Percentiles rank a stretch among this genome's conserved stretches.
Evolutionary conservation across 2,329 filamentous ascomycete species (phyloP).

Genomic region (Plenodomus tracheiphilus): DNA sequence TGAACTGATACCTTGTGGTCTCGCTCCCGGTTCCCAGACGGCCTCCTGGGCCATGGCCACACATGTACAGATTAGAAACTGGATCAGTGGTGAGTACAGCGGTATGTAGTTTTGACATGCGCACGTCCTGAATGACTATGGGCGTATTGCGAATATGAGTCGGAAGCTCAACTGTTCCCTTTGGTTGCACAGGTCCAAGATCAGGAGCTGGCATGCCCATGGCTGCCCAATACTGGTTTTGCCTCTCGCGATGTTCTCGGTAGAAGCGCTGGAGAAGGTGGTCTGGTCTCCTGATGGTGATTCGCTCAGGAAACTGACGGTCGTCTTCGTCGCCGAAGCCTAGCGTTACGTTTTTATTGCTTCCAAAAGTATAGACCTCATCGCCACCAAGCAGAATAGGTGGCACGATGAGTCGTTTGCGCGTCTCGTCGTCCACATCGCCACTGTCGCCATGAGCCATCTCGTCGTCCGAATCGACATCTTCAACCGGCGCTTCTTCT

Average conservation of each 20-base stretch:
- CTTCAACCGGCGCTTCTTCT: constrained; percentile 45
- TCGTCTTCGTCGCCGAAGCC: constrained; percentile 96
- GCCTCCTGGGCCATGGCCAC: constrained; percentile 87
- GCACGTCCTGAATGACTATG: constrained; percentile 76
- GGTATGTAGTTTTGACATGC: constrained; percentile 89
- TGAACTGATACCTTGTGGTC: constrained; percentile 83
- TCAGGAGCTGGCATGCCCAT: constrained; percentile 39
- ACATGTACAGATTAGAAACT: constrained; percentile 88
- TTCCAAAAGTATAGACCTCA: constrained; percentile 91
- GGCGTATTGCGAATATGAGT: constrained; percentile 71
- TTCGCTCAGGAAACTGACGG: constrained; percentile 86
- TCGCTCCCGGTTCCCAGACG: constrained; percentile 88
- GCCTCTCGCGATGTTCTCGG: constrained; percentile 63
- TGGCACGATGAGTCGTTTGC: constrained; percentile 31
- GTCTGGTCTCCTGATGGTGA: constrained; percentile 74
- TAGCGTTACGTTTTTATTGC: constrained; percentile 91
- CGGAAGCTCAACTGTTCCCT: constrained; percentile 64
- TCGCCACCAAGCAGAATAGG: constrained; percentile 63
- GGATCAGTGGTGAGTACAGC: constrained; percentile 86
- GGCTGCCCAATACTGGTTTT: constrained; percentile 42
- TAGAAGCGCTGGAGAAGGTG: constrained; percentile 76
- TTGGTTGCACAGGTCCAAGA: constrained; percentile 29
- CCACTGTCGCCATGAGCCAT: constrained; percentile 47
- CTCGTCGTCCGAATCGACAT: constrained; percentile 58
- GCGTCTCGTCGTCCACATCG: constrained; percentile 43